These are phyloP conservation scores for Arachis stenosperma DNA, from an alignment of 306 rosid genomes.

Conservation along the genomic window DNA sequence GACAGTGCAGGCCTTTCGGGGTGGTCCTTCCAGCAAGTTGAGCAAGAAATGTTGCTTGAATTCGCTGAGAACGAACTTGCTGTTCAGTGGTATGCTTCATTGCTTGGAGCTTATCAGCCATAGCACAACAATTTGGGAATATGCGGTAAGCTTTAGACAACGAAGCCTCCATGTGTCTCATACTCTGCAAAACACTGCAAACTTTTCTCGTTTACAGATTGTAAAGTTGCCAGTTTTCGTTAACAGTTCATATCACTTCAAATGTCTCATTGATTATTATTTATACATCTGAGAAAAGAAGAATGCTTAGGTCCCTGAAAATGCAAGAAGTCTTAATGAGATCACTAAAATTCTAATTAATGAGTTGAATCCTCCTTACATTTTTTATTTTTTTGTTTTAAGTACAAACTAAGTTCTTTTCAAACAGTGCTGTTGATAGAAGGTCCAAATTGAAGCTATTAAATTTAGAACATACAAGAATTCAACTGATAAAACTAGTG, in stretches of 20 bases:
- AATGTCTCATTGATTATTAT: background rate
- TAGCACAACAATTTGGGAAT: slow-evolving; percentile 79
- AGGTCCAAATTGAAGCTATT: background rate
- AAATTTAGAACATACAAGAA: background rate
- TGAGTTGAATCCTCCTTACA: background rate
- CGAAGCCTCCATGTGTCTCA: slow-evolving; percentile 81
- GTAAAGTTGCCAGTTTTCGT: slow-evolving; percentile 24
- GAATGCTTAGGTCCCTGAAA: background rate
- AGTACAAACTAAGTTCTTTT: background rate
- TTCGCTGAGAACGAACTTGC: slow-evolving; percentile 62
- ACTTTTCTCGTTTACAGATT: slow-evolving; percentile 61
- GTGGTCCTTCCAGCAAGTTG: slow-evolving; percentile 87
- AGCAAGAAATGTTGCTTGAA: slow-evolving; percentile 64
- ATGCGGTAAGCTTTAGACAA: slow-evolving; percentile 68
- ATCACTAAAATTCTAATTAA: background rate
- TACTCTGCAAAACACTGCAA: slow-evolving; percentile 90
- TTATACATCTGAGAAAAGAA: background rate
- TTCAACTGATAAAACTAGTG: background rate
- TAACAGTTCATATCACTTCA: slow-evolving; percentile 33
- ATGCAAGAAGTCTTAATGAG: background rate
- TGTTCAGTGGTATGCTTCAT: slow-evolving; percentile 79
- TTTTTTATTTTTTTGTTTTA: no score
- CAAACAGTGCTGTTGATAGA: background rate
- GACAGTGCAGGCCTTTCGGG: slow-evolving; percentile 90
- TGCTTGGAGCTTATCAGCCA: slow-evolving; percentile 84